Conservation (phyloP, 768 basidiomycete genomes). For the Lenzites betulinus region DNA sequence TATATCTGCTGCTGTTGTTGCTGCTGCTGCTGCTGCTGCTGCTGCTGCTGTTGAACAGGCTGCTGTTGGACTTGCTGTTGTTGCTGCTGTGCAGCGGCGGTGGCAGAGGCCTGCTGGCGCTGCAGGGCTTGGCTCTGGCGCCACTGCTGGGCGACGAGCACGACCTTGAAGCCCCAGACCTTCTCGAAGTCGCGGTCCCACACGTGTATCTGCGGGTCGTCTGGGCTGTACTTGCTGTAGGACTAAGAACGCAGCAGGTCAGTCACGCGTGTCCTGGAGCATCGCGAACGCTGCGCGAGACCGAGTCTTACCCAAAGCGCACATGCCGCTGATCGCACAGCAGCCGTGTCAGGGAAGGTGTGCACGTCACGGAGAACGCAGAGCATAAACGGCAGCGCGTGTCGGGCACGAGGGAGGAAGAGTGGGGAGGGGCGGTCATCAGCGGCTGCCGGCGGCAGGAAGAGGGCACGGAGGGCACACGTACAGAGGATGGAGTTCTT, state of each 20-base stretch:
- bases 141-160: slow-evolving; percentile 33
- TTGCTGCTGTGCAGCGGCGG: slow-evolving; percentile 6
- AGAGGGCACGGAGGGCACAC: slow-evolving; percentile 38
- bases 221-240: slow-evolving; percentile 64
- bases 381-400: slow-evolving; percentile 11
- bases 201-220: slow-evolving; percentile 53
- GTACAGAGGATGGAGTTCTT: slow-evolving; percentile 48
- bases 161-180: slow-evolving; percentile 54
- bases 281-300: slow-evolving; percentile 19
- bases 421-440: neutral
- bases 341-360: slow-evolving; percentile 46
- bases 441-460: neutral
- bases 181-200: slow-evolving; percentile 70
- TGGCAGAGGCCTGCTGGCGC: slow-evolving; percentile 16
- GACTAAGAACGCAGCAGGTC: slow-evolving; percentile 42
- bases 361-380: slow-evolving; percentile 36
- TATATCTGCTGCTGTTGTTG: slow-evolving; percentile 3
- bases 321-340: slow-evolving; percentile 52
- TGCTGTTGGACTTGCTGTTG: neutral
- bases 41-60: no score
- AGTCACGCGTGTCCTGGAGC: neutral
- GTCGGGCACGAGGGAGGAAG: slow-evolving; percentile 15
- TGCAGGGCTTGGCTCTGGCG: slow-evolving; percentile 26
- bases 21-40: slow-evolving; percentile 3
- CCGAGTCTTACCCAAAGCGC: slow-evolving; percentile 58